Percentiles rank a stretch among this genome's conserved stretches.
phyloP scores from a whole-genome alignment of 1,284 basidiomycete genomes.

The Cryptococcus sp. region DNA sequence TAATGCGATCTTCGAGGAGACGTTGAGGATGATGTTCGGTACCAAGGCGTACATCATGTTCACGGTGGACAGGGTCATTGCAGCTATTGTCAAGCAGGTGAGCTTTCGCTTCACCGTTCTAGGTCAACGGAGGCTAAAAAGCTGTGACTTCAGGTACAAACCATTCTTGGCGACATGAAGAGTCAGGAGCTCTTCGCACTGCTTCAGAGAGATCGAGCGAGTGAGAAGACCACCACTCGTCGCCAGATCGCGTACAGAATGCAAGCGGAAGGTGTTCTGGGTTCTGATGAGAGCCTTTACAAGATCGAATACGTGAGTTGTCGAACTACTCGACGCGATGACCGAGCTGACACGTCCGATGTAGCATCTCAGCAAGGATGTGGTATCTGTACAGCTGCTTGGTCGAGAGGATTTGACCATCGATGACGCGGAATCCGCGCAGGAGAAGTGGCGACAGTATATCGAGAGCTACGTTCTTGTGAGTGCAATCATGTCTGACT shows the following conservation, averaged over 20 bases:
- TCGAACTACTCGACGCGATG: background rate
- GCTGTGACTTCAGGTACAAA: slow-evolving; percentile 63
- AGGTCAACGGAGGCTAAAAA: background rate
- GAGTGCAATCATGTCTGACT: slow-evolving; percentile 33
- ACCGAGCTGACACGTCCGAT: slow-evolving; percentile 17
- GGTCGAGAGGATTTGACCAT: slow-evolving; percentile 85
- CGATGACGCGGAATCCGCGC: slow-evolving; percentile 79
- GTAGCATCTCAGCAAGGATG: slow-evolving; percentile 69
- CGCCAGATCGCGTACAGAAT: slow-evolving; percentile 83
- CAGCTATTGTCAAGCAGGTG: slow-evolving; percentile 82
- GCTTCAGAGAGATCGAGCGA: slow-evolving; percentile 70
- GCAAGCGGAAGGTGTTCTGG: slow-evolving; percentile 78
- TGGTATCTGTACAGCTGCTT: slow-evolving; percentile 80
- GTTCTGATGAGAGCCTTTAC: slow-evolving; percentile 88
- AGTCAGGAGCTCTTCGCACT: slow-evolving; percentile 81
- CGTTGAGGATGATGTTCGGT: slow-evolving; percentile 94
- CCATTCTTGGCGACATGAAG: slow-evolving; percentile 73
- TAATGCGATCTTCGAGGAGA: slow-evolving; percentile 86
- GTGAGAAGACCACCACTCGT: slow-evolving; percentile 66
- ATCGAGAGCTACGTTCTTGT: slow-evolving; percentile 85
- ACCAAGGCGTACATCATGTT: slow-evolving; percentile 91
- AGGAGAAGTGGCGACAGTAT: slow-evolving; percentile 85
- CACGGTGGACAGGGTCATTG: slow-evolving; percentile 89
- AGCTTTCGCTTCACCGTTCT: slow-evolving; percentile 37
- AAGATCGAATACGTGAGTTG: slow-evolving; percentile 82